Evolutionary conservation across 441 rosid genomes (phyloP).

Genomic region (Daphne laureola): DNA sequence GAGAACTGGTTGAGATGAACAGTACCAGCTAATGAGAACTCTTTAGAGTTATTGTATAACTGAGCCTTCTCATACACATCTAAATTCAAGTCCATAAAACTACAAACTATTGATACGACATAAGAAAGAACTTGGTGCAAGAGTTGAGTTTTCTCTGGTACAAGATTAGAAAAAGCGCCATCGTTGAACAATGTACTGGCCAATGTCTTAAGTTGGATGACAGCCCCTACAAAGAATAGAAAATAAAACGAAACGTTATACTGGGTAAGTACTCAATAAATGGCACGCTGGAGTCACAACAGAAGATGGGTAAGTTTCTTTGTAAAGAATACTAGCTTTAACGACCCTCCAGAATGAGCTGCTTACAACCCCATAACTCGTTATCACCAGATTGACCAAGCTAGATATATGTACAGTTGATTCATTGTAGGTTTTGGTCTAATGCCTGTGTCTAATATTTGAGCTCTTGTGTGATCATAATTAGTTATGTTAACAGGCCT

Average conservation of each 20-base stretch:
- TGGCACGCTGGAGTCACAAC: too few species aligned
- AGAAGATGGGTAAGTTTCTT: too few species aligned
- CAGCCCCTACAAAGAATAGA: conserved; percentile 41
- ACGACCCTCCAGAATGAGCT: too few species aligned
- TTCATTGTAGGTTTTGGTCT: too few species aligned
- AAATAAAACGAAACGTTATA: neutral
- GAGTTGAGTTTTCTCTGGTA: conserved; percentile 37
- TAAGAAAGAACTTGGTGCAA: conserved; percentile 48
- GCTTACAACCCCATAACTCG: too few species aligned
- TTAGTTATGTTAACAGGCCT: too few species aligned
- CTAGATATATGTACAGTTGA: too few species aligned
- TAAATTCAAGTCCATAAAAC: conserved; percentile 44
- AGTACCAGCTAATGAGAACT: conserved; percentile 20
- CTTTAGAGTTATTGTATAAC: conserved; percentile 22
- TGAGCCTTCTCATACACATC: conserved; percentile 31
- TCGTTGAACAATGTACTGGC: conserved; percentile 43
- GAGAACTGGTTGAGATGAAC: conserved; percentile 25
- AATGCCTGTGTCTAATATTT: too few species aligned
- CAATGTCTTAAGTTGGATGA: conserved; percentile 63
- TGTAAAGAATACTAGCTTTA: too few species aligned
- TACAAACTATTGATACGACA: conserved; percentile 51
- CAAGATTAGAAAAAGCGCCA: conserved; percentile 33
- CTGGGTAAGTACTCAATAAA: too few species aligned
- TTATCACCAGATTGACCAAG: too few species aligned
- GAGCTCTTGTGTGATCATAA: too few species aligned